Base-by-base conservation (phyloP, 129 eudicot species). In the Logfia minima region DNA sequence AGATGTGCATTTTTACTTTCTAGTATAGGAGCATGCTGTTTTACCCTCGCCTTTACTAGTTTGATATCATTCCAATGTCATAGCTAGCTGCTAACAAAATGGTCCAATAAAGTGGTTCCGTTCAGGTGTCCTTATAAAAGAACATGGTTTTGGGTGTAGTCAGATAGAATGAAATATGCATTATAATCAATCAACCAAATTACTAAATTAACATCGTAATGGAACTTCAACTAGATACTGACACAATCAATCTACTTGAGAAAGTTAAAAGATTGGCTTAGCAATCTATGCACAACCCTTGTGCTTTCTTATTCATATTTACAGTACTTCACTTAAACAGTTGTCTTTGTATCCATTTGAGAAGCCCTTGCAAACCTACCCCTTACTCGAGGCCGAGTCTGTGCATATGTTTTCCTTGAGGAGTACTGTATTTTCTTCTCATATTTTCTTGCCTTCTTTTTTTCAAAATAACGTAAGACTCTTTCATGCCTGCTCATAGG, bases 361-460 rank as follows among this genome's bases (percentile, higher is more conserved):
- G 78, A 74, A 74, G 35, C 37, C 60, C 61, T 81, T n/a, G 68
- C 77, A 61, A 81, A 81, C 77, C 85, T 75, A 8, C 85, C 85
- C 5, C 68, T 29, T 23, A 81, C 58, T 48, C 85, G 71, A 55
- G 80, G 77, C 14, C 77, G 45, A 75, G 61, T 81, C 61, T 71
- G 71, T 76, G 81, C 85, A 17, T 75, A 81, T n/a, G 63, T 62
- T 71, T 51, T 81, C 74, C 85, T 76, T 4, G 81, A 81, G 3
- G 85, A 70, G 68, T 76, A 37, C 51, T 62, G 21, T 32, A 51
- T 60, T 70, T 75, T 81, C 48, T 70, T 75, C 58, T 23, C 77
- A 28, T 68, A 81, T 70, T 81, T 81, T 31, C 85, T 81, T 8
- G 81, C 41, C 31, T 81, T 81, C 81, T 81, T 81, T 71, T 81